Conservation (phyloP, 1,139 yeast genomes). For the Kodamaea ohmeri region DNA sequence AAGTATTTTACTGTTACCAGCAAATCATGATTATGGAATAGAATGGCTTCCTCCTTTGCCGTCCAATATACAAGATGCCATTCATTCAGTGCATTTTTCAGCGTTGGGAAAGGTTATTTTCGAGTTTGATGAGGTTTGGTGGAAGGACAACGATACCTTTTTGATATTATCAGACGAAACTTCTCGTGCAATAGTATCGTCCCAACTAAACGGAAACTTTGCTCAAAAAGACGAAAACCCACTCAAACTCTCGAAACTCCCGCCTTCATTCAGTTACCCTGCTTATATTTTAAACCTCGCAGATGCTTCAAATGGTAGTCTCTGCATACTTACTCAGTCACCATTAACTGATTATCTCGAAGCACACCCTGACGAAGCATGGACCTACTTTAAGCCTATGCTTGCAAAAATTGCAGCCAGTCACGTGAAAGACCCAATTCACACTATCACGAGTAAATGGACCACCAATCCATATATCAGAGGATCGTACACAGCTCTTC, state of each 20-base stretch:
- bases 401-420: slow-evolving; percentile 23
- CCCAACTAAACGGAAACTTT: too few relatives aligned
- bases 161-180: slow-evolving; percentile 43
- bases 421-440: slow-evolving; percentile 39
- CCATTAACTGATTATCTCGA: slow-evolving; percentile 59
- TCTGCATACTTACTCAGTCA: slow-evolving; percentile 64
- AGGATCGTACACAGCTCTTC: slow-evolving; percentile 74
- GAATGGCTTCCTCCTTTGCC: slow-evolving; percentile 65
- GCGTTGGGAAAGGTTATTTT: slow-evolving; percentile 75
- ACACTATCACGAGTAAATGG: slow-evolving; percentile 63
- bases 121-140: slow-evolving; percentile 66
- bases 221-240: too few relatives aligned
- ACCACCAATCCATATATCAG: slow-evolving; percentile 62
- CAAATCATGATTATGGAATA: slow-evolving; percentile 41
- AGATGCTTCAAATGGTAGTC: slow-evolving; percentile 25
- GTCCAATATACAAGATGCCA: slow-evolving; percentile 36
- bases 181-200: too few relatives aligned
- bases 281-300: slow-evolving; percentile 32
- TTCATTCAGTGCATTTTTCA: slow-evolving; percentile 58
- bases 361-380: slow-evolving; percentile 34
- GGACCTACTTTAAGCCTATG: slow-evolving; percentile 41
- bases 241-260: slow-evolving; percentile 15
- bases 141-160: slow-evolving; percentile 60
- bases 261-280: slow-evolving; percentile 32
- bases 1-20: slow-evolving; percentile 51